Conservation (phyloP, 371 early-diverging fungal species). For the Entomophthora muscae region DNA sequence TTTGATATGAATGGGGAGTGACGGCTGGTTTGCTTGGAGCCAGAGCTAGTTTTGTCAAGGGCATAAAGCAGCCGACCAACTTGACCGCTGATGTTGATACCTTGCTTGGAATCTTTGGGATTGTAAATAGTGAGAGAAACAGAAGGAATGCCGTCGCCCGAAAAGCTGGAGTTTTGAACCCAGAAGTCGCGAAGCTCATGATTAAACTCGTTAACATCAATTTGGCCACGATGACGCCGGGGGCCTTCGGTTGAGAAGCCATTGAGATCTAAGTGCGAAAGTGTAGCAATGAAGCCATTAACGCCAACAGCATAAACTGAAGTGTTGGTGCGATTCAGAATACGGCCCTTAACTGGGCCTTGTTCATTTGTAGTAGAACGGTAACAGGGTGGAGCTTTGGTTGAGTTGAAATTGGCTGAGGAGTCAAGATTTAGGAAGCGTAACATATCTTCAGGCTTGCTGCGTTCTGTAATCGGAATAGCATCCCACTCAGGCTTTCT, state of each 20-base stretch:
- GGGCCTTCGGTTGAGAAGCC: conserved; percentile 5
- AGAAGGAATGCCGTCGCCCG: neutral
- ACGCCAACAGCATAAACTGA: conserved; percentile 37
- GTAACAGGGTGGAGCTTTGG: conserved; percentile 16
- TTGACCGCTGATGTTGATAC: neutral
- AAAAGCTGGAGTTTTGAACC: conserved; percentile 14
- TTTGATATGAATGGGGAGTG: no score
- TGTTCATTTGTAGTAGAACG: conserved; percentile 7
- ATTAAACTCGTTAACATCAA: conserved; percentile 10
- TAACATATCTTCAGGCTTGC: conserved; percentile 18
- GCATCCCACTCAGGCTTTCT: conserved; percentile 31
- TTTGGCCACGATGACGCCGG: conserved; percentile 51
- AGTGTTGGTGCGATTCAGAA: conserved; percentile 24
- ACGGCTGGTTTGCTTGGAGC: no score
- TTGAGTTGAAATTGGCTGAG: conserved; percentile 16
- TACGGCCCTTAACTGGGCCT: conserved; percentile 36
- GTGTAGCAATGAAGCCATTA: conserved; percentile 40
- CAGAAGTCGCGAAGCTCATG: conserved; percentile 30
- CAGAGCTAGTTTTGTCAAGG: neutral
- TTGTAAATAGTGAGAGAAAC: neutral
- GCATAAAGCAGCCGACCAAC: neutral
- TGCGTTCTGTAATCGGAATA: conserved; percentile 17
- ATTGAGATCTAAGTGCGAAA: conserved; percentile 21
- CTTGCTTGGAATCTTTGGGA: neutral
- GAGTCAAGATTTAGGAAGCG: conserved; percentile 21